phyloP scores from a whole-genome alignment of 768 basidiomycete species.

The Pulveroboletus ravenelii region DNA sequence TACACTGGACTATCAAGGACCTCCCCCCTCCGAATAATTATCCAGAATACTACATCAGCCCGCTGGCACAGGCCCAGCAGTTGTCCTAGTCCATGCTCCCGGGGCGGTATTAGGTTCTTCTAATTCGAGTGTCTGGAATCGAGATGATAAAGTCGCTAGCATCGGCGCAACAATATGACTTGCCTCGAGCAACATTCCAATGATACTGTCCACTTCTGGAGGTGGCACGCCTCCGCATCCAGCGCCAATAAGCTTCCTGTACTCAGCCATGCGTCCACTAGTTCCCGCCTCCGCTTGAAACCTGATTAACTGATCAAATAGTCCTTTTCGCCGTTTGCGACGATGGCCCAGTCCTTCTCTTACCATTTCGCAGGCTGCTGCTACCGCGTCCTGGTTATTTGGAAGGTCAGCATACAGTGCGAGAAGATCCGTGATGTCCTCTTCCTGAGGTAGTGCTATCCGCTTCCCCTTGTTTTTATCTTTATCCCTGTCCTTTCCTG shows the following conservation, averaged over 20 bases:
- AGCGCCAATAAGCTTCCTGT: constrained; percentile 81
- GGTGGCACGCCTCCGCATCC: constrained; percentile 85
- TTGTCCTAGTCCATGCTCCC: constrained; percentile 36
- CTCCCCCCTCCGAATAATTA: neutral
- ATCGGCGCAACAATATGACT: constrained; percentile 12
- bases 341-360: constrained; percentile 62
- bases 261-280: constrained; percentile 82
- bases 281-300: constrained; percentile 91
- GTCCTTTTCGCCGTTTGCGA: constrained; percentile 60
- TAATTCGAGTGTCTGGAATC: constrained; percentile 66
- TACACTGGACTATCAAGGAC: neutral
- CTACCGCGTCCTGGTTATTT: constrained; percentile 49
- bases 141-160: neutral
- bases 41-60: constrained; percentile 11
- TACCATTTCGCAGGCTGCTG: constrained; percentile 52
- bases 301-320: constrained; percentile 71
- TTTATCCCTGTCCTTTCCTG: constrained; percentile 38
- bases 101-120: constrained; percentile 69
- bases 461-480: constrained; percentile 54
- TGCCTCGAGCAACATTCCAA: constrained; percentile 83
- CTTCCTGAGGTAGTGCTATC: constrained; percentile 43
- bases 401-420: constrained; percentile 55
- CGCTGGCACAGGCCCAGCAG: constrained; percentile 18
- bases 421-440: constrained; percentile 63
- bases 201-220: constrained; percentile 82